Percentiles rank a stretch among this genome's conserved stretches.
phyloP scores from a whole-genome alignment of 805 yeast genomes.

The Saccharomyces kudriavzevii region DNA sequence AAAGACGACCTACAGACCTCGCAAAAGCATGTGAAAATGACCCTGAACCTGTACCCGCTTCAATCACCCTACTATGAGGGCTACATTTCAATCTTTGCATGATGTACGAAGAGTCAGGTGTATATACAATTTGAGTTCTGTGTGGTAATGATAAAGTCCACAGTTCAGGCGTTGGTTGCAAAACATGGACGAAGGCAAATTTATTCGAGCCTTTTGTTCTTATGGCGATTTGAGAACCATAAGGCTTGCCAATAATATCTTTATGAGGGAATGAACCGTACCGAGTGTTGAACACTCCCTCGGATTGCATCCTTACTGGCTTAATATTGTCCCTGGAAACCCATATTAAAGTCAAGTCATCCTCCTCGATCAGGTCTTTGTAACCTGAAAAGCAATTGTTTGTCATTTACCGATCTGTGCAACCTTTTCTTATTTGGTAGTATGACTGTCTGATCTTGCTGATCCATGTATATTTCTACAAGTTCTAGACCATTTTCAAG shows the following conservation, averaged over 20 bases:
- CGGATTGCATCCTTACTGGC: constrained; percentile 56
- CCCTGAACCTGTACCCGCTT: constrained; percentile 97
- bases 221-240: constrained; percentile 75
- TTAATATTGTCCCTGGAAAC: constrained; percentile 72
- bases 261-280: constrained; percentile 86
- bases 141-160: constrained; percentile 97
- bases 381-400: constrained; percentile 39
- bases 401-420: constrained; percentile 14
- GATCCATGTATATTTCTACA: not conserved
- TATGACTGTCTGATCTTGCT: not conserved
- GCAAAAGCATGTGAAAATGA: constrained; percentile 91
- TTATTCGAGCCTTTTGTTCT: constrained; percentile 47
- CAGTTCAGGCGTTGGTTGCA: constrained; percentile 89
- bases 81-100: constrained; percentile 70
- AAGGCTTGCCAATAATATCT: constrained; percentile 69
- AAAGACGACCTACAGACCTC: constrained; percentile 71
- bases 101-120: constrained; percentile 90
- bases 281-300: constrained; percentile 66
- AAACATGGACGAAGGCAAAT: constrained; percentile 74
- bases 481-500: not conserved
- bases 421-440: not conserved
- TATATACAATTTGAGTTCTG: constrained; percentile 93
- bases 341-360: constrained; percentile 82
- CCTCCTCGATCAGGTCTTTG: constrained; percentile 67
- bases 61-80: constrained; percentile 74